Base-by-base conservation (phyloP, 2,329 filamentous ascomycete species). In the Colletotrichum australisinense region DNA sequence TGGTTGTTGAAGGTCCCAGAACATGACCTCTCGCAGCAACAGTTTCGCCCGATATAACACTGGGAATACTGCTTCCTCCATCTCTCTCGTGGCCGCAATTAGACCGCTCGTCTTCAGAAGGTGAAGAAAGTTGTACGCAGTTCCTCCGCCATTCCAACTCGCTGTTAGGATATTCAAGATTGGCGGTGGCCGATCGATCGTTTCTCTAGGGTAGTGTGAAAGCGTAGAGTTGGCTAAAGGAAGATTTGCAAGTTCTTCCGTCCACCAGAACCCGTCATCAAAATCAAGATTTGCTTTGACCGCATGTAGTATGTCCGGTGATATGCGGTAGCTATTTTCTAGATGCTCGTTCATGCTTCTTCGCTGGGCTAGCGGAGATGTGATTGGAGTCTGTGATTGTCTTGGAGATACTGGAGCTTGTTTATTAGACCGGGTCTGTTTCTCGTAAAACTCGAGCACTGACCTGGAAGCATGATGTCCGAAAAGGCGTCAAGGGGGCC, bases 211-310 rank as follows among this genome's bases (percentile, higher is more conserved):
- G 75, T 84, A 86, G 3, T 79, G 80, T 4, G 84, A 80, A 11
- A 81, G 72, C 4, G 82, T 80, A 5, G 83, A 82, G 59, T 85
- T 85, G 2, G 80, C 75, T 32, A 82, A 81, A 12, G 84, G 82
- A 46, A 84, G 74, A 58, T 77, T 82, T 8, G 84, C 84, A 28
- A 88, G 79, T 74, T 89, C 86, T 60, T 88, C 87, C 19, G 86
- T 87, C 86, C 87, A 89, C 89, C 89, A 91, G 76, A 91, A 90
- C 1, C 84, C 84, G 75, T 91, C 89, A 38, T 87, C 83, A 68
- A 88, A 90, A 76, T 91, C 89, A 3, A 89, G 77, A 66, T 86
- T 83, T 4, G 79, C 77, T 67, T 84, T 84, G 19, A 87, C 85
- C 71, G 85, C 79, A n/a, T 83, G 81, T 1, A 81, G 77, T 30